phyloP scores from a whole-genome alignment of 495 filamentous ascomycete genomes.

The Daldinia grandis region DNA sequence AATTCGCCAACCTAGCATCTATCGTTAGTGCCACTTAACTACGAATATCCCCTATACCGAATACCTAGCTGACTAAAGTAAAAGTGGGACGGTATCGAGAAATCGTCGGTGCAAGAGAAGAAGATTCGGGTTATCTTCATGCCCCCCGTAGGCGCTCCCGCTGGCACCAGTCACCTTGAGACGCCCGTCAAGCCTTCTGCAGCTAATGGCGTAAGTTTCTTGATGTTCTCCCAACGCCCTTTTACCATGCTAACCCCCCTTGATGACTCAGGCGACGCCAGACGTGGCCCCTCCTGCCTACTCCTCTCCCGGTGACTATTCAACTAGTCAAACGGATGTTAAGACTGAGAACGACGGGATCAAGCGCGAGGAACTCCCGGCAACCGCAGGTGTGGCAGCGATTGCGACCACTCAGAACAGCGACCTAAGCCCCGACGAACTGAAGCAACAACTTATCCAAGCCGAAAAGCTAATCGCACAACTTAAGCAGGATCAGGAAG shows the following conservation, averaged over 20 bases:
- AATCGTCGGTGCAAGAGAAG: constrained; percentile 81
- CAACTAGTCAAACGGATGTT: constrained; percentile 50
- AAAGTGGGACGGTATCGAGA: constrained; percentile 80
- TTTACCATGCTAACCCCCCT: constrained; percentile 11
- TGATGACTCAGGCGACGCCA: constrained; percentile 31
- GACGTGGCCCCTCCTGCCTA: constrained; percentile 39
- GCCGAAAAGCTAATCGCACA: constrained; percentile 77
- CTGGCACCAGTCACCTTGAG: constrained; percentile 23
- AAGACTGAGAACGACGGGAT: constrained; percentile 46
- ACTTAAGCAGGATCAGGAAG: constrained; percentile 73
- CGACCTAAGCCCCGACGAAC: constrained; percentile 63
- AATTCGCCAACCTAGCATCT: constrained; percentile 77
- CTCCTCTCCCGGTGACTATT: constrained; percentile 38
- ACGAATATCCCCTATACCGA: neutral
- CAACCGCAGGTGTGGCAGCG: constrained; percentile 52
- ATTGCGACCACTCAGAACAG: constrained; percentile 54
- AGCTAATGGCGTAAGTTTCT: constrained; percentile 37
- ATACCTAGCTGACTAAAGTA: constrained; percentile 20
- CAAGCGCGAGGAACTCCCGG: constrained; percentile 45
- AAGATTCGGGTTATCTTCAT: constrained; percentile 95
- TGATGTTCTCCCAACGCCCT: neutral
- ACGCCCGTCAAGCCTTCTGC: constrained; percentile 39
- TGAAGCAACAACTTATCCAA: constrained; percentile 75
- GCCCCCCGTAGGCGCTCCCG: constrained; percentile 59
- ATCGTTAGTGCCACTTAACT: constrained; percentile 67